Base-by-base conservation (phyloP, 179 eudicot genomes). In the Beta macrorhiza region DNA sequence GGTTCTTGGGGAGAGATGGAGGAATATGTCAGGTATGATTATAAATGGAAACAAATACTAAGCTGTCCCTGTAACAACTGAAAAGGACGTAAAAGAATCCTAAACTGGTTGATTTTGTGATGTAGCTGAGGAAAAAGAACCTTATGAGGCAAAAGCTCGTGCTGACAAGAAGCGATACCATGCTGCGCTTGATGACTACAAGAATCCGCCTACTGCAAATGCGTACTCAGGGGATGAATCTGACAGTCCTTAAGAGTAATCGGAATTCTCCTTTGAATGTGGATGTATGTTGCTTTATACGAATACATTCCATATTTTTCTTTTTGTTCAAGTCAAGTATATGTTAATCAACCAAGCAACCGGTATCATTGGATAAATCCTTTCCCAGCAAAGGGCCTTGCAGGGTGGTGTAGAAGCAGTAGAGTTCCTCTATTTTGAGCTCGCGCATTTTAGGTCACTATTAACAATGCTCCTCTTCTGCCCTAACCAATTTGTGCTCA, bases 1-100 rank as follows among this genome's bases (percentile, higher is more conserved):
- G 88, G 93, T 88, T 83, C 93, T 95, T 65, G 99, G 98, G 49
- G 99, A 92, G 64, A 90, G 89, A 85, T 95, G 99, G 99, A 92
- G 90, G 62, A 89, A 85, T 67, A 67, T 95, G 93, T 86, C 99
- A 90, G 98, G 98, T 93, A 80, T 69, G 76, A 70, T 52, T 14
- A 55, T 45, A 9, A 57, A 55, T 1, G 20, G 15, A 67, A 22
- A 11, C 1, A 53, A 7, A 45, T 67, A 51, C 51, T 14, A 7
- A 79, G n/a, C 14, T 72, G 9, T 25, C 16, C 14, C 7, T 13
- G 0, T 55, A 32, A 58, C 57, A 0, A 73, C 14, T 5, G 20
- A 44, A 19, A 22, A 45, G 53, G 20, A 73, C 7, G 44, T 42
- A 17, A 57, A 16, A 57, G 22, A 57, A 56, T 32, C n/a, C 29